Evolutionary conservation across 148 eudicot species (phyloP), one percentile per base, ranked within the genome.

Genomic region (Silene conica): DNA sequence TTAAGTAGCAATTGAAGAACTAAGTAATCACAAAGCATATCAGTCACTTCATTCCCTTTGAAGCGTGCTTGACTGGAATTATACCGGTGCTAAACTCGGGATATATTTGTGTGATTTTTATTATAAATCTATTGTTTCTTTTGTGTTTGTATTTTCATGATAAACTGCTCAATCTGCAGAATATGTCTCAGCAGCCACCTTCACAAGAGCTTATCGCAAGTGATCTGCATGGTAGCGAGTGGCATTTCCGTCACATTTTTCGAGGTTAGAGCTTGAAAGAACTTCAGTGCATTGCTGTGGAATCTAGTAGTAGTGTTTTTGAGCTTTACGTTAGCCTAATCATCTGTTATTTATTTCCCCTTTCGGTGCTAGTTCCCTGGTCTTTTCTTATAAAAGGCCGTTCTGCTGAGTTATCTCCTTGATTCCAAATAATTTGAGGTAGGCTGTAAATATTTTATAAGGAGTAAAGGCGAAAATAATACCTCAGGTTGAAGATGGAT

Each of bases 221-320:
- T 72, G 99, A 95, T 87, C 96, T 92, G 71, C 99, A 85, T 75
- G 83, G 86, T 74, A 84, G 59, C 74, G 94, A 88, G 78, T 95
- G 97, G 99, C 93, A 87, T 80, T 95, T 95, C 77, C 92, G 96
- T 19, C 99, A 95, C 84, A 95, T 95, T 38, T 95, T 95, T 80
- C 83, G 99, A 89, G 99, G 99, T 95, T 77, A 76, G 80, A 26
- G 57, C 76, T 76, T 48, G 50, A 45, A 38, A 20, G 57, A 50
- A 45, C 28, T 34, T 54, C 67, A 23, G 54, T 58, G 34, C 16
- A 50, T 50, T 50, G 16, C 14, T 50, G 14, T 50, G 55, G 34
- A 7, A n/a, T 25, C 3, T 41, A 63, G 5, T 38, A 1, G 70
- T 48, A 12, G 16, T 52, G 10, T 13, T 7, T 45, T 52, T 54